Base-by-base conservation (phyloP, 2,329 filamentous ascomycete species). In the Ophiobolus disseminans region DNA sequence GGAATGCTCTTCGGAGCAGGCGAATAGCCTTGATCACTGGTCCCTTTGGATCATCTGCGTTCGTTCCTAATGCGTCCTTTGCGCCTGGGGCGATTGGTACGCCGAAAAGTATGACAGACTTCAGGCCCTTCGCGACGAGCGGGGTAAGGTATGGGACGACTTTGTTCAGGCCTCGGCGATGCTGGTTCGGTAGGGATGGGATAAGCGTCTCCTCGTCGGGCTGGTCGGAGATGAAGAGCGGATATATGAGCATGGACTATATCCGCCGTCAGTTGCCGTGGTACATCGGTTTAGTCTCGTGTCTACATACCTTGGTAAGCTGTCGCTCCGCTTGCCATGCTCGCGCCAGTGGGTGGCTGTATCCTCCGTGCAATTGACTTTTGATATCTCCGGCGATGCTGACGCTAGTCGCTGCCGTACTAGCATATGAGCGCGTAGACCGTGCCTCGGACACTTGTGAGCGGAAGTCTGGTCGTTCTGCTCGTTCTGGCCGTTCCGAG, bases 171-270 rank as follows among this genome's bases (percentile, higher is more conserved):
- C 94, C 93, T 52, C 91, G 86, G 67, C 93, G 92, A 75, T 87
- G 81, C 75, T 97, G 93, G 71, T 91, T 91, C 1, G 94, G 94
- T 3, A 99, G 84, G 16, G 92, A 96, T 40, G 92, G 88, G 48
- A 99, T 95, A 13, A 89, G 81, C 11, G 87, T 89, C 78, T 97
- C 90, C 77, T 97, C 93, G 67, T 97, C 90, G 26, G 93, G 89
- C 68, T 90, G 85, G 75, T 99, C 94, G 66, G 94, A 96, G 58
- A 99, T 85, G 79, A 99, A 99, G 60, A 99, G 83, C 10, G 94
- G 94, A 76, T 95, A 97, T 68, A 99, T 97, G 66, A 99, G 87
- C 94, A 97, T 97, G 28, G 92, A 94, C 91, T 96, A 65, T 23
- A 3, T 26, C 16, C 35, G 2, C 32, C 50, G 57, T 72, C 39